Base-by-base conservation (phyloP, 352 stramenopile species). In the Phytophthora kernoviae region DNA sequence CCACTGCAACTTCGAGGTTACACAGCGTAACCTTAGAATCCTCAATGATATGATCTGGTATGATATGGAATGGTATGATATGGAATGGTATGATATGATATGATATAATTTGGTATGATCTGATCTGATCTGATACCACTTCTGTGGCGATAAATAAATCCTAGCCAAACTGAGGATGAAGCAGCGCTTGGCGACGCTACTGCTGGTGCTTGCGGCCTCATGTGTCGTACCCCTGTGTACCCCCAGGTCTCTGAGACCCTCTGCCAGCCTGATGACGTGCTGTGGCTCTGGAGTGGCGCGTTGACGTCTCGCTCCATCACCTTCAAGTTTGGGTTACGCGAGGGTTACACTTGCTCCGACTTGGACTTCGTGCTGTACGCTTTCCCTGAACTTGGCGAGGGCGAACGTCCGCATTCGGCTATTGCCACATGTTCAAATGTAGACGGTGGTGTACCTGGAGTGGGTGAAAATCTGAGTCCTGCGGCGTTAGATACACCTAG, bases 251-350 rank as follows among this genome's bases (percentile, higher is more conserved):
- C 12, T 2, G 41, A 60, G 36, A 50, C 20, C 7, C 8, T 40
- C 18, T 91, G 81, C 27, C 58, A 68, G 36, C 59, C 66, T 0
- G 69, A 61, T 0, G 81, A 90, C 40, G 79, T 91, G 47, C 37
- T 84, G 27, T 93, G 84, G 84, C 24, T 93, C 12, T 93, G 84
- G 84, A 87, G 77, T 33, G 84, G 84, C 51, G 81, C 80, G 32
- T 61, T 93, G 36, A 81, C 81, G 40, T 75, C 81, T 37, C 69
- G 80, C 26, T 90, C 81, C 3, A 62, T 93, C 27, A 70, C 47
- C n/a, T 90, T 93, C 60, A 88, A 88, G 43, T 66, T 91, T 41
- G 84, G 84, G 33, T 71, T 93, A 58, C 72, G 71, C 49, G 66
- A 75, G 36, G 76, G 76, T 47, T 72, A 87, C 55, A 30, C 44